Base-by-base conservation (phyloP, 2,329 filamentous ascomycete species). In the Elsinoe ampelina region DNA sequence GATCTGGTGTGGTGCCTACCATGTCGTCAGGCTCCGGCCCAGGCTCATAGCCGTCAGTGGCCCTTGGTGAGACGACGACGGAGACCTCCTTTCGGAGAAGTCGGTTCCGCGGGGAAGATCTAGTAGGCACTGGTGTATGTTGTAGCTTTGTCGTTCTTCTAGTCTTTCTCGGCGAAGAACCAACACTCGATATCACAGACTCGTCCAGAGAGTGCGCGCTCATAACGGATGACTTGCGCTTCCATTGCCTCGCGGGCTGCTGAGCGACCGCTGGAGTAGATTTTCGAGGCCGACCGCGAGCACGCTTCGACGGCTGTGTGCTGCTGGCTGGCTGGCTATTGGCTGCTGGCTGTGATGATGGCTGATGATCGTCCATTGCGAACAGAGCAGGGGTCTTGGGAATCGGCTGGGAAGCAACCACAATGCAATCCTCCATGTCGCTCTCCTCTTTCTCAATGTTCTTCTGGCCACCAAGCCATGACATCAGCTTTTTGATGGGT, bases 351-450 rank as follows among this genome's bases (percentile, higher is more conserved):
- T 50, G 48, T 26, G 57, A 55, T 39, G 52, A 41, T 19, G 54
- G 19, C 3, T 13, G 20, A 17, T n/a, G 26, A 1, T 20, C 26
- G 15, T 57, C 47, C 13, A 41, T 41, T 7, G 12, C 35, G 35
- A 55, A 32, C 17, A 43, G n/a, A n/a, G 32, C 55, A 22, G 32
- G 36, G n/a, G 58, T 57, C 22, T 59, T 57, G n/a, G 42, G 54
- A 17, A 57, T 38, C 12, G 38, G 36, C n/a, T 55, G 54, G 43
- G 62, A 64, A 15, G 67, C 68, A 17, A 75, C 70, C 13, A 72
- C 64, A 50, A 75, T 74, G 56, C 70, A 72, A 41, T 73, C 72
- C 19, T 66, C 65, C 17, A 72, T 66, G 4, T 71, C 68, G 1
- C 68, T 64, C 3, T 69, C 64, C 6, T 48, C 48, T 10, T 45